Base-by-base conservation (phyloP, 805 yeast genomes). In the Candida vaughaniae region DNA sequence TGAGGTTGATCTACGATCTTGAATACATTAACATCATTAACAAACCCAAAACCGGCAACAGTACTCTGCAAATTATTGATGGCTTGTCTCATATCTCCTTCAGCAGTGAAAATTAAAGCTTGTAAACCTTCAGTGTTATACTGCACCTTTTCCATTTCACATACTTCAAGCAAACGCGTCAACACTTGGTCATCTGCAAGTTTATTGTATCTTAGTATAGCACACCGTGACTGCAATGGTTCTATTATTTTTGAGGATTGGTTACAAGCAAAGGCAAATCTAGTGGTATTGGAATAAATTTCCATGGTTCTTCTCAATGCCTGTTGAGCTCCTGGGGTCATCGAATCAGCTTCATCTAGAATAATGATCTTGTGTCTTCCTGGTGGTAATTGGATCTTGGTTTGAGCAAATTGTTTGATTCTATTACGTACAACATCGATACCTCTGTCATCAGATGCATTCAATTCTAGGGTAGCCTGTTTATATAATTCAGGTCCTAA, bases 41-140 rank as follows among this genome's bases (percentile, higher is more conserved):
- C 96, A 38, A 85, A 73, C 3, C 85, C 90, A 63, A 90, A 90
- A 2, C 99, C 99, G 1, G 96, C 88, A 22, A 82, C 91, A 0
- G 97, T 89, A 53, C 95, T 82, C 57, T 93, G 99, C 41, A 93
- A 59, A 60, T 93, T 93, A 56, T 93, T 93, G 32, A 93, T 77
- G 0, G 98, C 99, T 61, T 93, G 99, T 60, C 99, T 80, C 99
- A 93, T 91, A 57, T 93, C 99, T 42, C 99, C 99, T 56, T 93
- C 99, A 0, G 96, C 95, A 0, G 97, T 83, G 64, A 93, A 93
- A 11, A 93, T 80, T 41, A 93, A 72, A 0, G 99, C 98, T 48
- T 88, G 88, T 23, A 93, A 63, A 0, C 99, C 99, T 58, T 88
- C 96, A 43, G 88, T 85, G 12, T 90, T 78, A 60, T 78, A 85